Evolutionary conservation across 805 yeast genomes (phyloP).

Genomic region (Kuraishia borneana): DNA sequence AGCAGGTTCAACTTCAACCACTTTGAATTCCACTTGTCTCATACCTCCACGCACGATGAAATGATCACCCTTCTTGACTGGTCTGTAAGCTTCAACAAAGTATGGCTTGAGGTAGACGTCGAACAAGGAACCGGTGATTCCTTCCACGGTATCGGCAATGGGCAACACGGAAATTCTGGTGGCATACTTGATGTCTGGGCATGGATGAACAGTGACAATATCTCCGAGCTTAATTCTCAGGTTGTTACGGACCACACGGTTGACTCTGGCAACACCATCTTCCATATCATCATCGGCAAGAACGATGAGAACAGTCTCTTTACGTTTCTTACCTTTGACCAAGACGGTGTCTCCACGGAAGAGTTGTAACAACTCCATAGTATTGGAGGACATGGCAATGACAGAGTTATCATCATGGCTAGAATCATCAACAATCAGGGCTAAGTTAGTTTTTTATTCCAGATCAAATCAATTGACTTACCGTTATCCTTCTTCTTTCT

Average conservation of each 20-base stretch:
- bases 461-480: slow-evolving; percentile 5
- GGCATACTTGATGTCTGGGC: slow-evolving; percentile 97
- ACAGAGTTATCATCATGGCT: slow-evolving; percentile 95
- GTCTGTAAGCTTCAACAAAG: slow-evolving; percentile 98
- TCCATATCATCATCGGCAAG: slow-evolving; percentile 94
- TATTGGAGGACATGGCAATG: slow-evolving; percentile 86
- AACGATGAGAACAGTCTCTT: slow-evolving; percentile 93
- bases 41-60: slow-evolving; percentile 97
- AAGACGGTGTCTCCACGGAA: slow-evolving; percentile 97
- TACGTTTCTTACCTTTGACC: slow-evolving; percentile 96
- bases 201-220: slow-evolving; percentile 81
- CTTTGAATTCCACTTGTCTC: slow-evolving; percentile 99
- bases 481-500: slow-evolving; percentile 95
- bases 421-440: slow-evolving; percentile 93
- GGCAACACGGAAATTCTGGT: slow-evolving; percentile 91
- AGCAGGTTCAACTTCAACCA: slow-evolving; percentile 95
- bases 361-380: slow-evolving; percentile 89
- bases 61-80: slow-evolving; percentile 94
- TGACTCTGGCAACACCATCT: slow-evolving; percentile 88
- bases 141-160: slow-evolving; percentile 96
- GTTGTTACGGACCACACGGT: slow-evolving; percentile 94
- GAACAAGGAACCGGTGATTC: slow-evolving; percentile 90
- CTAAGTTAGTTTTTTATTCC: slow-evolving; percentile 8
- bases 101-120: slow-evolving; percentile 96
- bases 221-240: slow-evolving; percentile 92